Percentiles rank a stretch among this genome's conserved stretches.
Conservation (phyloP, 1,139 yeast genomes). For the Saccharomyces hybrid region DNA sequence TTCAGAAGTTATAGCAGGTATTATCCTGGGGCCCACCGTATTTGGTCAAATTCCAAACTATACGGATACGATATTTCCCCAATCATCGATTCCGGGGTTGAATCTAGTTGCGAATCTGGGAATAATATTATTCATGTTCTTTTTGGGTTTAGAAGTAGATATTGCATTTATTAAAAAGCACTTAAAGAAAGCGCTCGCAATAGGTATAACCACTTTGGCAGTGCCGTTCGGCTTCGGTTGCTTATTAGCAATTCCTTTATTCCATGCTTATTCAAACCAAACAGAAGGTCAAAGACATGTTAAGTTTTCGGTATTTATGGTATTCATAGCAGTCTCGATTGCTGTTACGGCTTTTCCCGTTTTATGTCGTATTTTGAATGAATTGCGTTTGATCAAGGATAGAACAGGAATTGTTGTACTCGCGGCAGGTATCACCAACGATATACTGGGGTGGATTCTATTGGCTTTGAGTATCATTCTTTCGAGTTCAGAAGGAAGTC, state of each 20-base stretch:
- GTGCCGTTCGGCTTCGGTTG: conserved; percentile 76
- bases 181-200: conserved; percentile 52
- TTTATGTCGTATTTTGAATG: conserved; percentile 68
- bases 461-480: conserved; percentile 68
- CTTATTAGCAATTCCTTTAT: conserved; percentile 59
- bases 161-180: conserved; percentile 53
- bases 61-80: conserved; percentile 56
- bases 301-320: conserved; percentile 65
- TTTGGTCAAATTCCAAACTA: conserved; percentile 65
- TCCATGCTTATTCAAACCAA: conserved; percentile 41
- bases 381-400: conserved; percentile 59
- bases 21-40: conserved; percentile 60
- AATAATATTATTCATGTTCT: conserved; percentile 61
- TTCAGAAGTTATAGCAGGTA: conserved; percentile 72
- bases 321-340: conserved; percentile 72
- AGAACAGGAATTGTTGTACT: conserved; percentile 72
- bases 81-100: conserved; percentile 52
- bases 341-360: conserved; percentile 84
- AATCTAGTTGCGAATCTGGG: conserved; percentile 67
- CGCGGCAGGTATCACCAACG: conserved; percentile 76
- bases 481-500: conserved; percentile 59
- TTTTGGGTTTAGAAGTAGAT: conserved; percentile 75
- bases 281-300: conserved; percentile 34
- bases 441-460: conserved; percentile 74
- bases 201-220: conserved; percentile 64